phyloP scores from a whole-genome alignment of 75 land plant species.

The Cryptomeria japonica region DNA sequence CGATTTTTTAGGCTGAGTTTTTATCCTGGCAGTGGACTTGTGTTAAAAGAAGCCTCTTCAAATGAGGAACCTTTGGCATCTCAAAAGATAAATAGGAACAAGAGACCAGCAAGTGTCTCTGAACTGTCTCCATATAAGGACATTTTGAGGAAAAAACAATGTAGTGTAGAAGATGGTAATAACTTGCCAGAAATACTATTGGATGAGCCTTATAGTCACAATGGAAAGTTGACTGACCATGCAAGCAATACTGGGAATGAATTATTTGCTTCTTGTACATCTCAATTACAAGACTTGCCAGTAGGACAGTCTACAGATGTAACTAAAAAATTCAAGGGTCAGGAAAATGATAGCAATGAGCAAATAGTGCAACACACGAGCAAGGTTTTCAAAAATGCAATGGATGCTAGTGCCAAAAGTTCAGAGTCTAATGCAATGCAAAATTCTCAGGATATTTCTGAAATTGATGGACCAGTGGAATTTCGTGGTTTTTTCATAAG shows the following conservation, averaged over 20 bases:
- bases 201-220: background rate
- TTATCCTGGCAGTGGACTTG: constrained; percentile 27
- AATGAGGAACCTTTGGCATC: constrained; percentile 2
- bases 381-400: background rate
- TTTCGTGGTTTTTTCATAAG: background rate
- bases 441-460: background rate
- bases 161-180: constrained; percentile 2
- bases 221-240: background rate
- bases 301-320: constrained; percentile 7
- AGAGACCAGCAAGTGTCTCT: constrained; percentile 48
- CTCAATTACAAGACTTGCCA: constrained; percentile 10
- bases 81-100: constrained; percentile 23
- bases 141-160: constrained; percentile 26
- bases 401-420: constrained; percentile 1
- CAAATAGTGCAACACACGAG: background rate
- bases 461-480: background rate
- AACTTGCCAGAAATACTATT: background rate
- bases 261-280: background rate
- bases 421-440: background rate
- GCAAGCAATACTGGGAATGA: background rate
- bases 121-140: constrained; percentile 10
- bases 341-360: background rate
- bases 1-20: background rate
- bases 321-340: background rate
- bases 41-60: constrained; percentile 11